A percentile compares a stretch with the other conserved stretches of the same genome.
These are phyloP conservation scores for Medakamo hakoo DNA, from an alignment of 139 green algal species.

Conservation along the genomic window DNA sequence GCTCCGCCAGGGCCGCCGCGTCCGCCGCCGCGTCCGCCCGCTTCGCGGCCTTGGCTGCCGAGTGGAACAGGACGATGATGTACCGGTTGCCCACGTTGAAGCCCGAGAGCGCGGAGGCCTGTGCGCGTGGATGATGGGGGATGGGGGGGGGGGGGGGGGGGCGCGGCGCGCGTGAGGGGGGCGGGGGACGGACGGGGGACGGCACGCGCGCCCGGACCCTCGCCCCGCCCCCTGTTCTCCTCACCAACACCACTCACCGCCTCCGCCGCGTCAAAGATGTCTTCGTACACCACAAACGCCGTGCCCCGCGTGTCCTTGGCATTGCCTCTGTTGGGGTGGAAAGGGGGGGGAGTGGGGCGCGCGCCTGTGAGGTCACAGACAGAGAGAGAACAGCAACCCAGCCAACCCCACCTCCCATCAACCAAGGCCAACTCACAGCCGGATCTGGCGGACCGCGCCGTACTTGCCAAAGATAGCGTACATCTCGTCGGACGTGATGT, in stretches of 20 bases:
- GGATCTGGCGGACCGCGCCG: slow-evolving; percentile 84
- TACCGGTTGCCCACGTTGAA: slow-evolving; percentile 90
- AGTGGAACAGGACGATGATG: slow-evolving; percentile 89
- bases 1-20: slow-evolving; percentile 65
- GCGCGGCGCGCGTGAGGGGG: too few species aligned
- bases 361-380: neutral
- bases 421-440: too few species aligned
- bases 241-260: slow-evolving; percentile 57
- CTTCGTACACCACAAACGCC: slow-evolving; percentile 95
- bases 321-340: slow-evolving; percentile 40
- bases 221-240: too few species aligned
- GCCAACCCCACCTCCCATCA: too few species aligned
- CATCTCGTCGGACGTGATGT: slow-evolving; percentile 86
- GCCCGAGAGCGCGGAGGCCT: slow-evolving; percentile 72
- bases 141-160: too few species aligned
- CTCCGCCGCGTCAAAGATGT: slow-evolving; percentile 97
- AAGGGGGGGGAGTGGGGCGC: neutral
- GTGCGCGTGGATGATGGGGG: too few species aligned
- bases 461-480: slow-evolving; percentile 97
- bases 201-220: too few species aligned
- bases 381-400: too few species aligned
- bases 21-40: slow-evolving; percentile 76
- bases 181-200: too few species aligned
- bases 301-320: slow-evolving; percentile 90
- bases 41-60: slow-evolving; percentile 49